These are phyloP conservation scores for Blastobotrys ciferrii DNA, from an alignment of 1,139 yeast species.

Conservation along the genomic window DNA sequence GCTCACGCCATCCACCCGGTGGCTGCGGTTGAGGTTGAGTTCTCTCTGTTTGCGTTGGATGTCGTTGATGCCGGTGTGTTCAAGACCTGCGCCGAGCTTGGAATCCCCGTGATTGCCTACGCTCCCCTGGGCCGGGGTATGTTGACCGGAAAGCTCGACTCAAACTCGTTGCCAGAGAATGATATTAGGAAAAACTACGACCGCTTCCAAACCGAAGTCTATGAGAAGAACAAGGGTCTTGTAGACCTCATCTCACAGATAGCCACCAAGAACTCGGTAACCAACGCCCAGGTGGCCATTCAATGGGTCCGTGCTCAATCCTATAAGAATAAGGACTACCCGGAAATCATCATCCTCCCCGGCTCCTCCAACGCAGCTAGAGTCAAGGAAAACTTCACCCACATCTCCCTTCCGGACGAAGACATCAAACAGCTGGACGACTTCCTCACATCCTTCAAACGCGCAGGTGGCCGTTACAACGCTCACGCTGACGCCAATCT, in stretches of 20 bases:
- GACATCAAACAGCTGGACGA: conserved; percentile 49
- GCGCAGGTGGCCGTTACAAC: conserved; percentile 53
- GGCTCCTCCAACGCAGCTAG: conserved; percentile 61
- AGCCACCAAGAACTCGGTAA: conserved; percentile 46
- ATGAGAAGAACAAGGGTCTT: conserved; percentile 50
- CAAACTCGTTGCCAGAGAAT: conserved; percentile 48
- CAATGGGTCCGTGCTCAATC: conserved; percentile 56
- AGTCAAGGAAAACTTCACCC: conserved; percentile 56
- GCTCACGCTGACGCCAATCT: conserved; percentile 6
- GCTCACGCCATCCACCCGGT: conserved; percentile 56
- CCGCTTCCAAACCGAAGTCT: conserved; percentile 58
- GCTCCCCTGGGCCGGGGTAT: conserved; percentile 83
- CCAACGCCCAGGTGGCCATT: conserved; percentile 67
- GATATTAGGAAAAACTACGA: conserved; percentile 56
- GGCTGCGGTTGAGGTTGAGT: conserved; percentile 71
- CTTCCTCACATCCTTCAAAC: conserved; percentile 41
- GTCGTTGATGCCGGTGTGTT: conserved; percentile 60
- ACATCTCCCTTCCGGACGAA: conserved; percentile 47
- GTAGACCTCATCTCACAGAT: conserved; percentile 47
- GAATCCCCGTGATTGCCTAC: conserved; percentile 71
- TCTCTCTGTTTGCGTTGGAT: conserved; percentile 63
- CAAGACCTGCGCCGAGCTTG: conserved; percentile 50
- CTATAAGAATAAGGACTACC: conserved; percentile 40
- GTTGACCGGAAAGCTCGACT: conserved; percentile 59
- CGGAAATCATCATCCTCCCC: conserved; percentile 74